Conservation (phyloP, 345 rosid genomes). For the Chamaenerion angustifolium region DNA sequence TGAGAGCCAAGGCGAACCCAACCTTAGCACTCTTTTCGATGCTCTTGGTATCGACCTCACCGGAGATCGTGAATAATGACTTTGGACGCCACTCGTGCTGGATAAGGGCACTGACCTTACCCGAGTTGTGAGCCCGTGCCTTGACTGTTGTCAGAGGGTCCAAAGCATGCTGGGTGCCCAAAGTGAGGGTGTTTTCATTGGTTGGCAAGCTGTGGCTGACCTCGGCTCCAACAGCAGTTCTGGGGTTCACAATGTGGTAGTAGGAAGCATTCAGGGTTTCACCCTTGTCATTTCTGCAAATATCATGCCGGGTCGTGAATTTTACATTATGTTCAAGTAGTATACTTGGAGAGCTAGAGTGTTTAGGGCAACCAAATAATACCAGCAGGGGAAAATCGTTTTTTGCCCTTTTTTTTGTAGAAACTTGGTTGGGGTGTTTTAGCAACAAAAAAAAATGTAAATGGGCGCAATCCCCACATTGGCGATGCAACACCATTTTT, state of each 20-base stretch:
- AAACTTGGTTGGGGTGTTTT: too few relatives aligned
- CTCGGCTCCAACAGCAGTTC: conserved; percentile 79
- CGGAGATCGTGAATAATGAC: conserved; percentile 61
- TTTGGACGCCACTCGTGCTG: conserved; percentile 94
- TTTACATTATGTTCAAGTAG: too few relatives aligned
- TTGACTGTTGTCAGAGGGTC: conserved; percentile 74
- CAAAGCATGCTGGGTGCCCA: conserved; percentile 59
- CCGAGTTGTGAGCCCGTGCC: conserved; percentile 61
- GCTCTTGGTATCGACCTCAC: conserved; percentile 81
- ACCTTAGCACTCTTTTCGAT: conserved; percentile 75
- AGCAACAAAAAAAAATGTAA: too few relatives aligned
- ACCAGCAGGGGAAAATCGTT: too few relatives aligned
- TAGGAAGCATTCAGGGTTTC: conserved; percentile 56
- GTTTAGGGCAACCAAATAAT: background rate
- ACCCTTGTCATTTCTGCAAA: conserved; percentile 68
- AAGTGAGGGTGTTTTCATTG: conserved; percentile 56
- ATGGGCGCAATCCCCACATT: too few relatives aligned
- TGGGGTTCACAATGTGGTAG: conserved; percentile 59
- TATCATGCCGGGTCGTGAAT: background rate
- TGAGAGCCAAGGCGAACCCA: conserved; percentile 76
- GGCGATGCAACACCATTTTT: too few relatives aligned
- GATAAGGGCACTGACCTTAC: conserved; percentile 57
- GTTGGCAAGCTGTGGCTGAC: conserved; percentile 59
- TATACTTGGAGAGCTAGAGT: background rate
- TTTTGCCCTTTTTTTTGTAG: too few relatives aligned